Evolutionary conservation across 306 rosid genomes (phyloP), one percentile per base, ranked within the genome.

Genomic region (Trifolium dubium): DNA sequence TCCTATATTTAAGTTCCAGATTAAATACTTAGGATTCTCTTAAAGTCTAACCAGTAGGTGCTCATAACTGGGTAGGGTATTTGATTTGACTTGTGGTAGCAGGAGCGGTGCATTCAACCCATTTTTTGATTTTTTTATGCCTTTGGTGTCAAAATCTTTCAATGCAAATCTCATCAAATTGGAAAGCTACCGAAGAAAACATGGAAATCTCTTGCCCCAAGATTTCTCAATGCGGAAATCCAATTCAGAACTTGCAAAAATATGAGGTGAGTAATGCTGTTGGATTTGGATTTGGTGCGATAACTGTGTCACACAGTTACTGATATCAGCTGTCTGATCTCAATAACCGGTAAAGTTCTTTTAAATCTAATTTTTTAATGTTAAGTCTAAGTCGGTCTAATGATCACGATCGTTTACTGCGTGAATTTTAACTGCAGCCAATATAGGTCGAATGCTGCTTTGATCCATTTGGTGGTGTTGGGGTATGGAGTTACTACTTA

Each of bases 161-260:
- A 53, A 29, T 19, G 31, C 32, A 10, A 19, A 54, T 77, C 37
- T 59, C 18, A 59, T 47, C 54, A 59, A 6, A 71, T 29, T 59
- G 67, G 5, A 58, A 37, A 50, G 39, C 23, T 40, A 76, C 58
- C 46, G 75, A 65, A 53, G 69, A 54, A 5, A 51, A 13, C 71
- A 32, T 46, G 59, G 77, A 47, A 78, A 50, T 31, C 15, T 35
- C 43, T 34, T 78, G 60, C 49, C 83, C 69, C 80, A 19, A 31
- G 30, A 69, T 53, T 74, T 10, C 11, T 58, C 55, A 31, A 34
- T 61, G 13, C 14, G 49, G 64, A 71, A 75, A 66, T 51, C 32
- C 64, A 71, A 40, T 59, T 46, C 43, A 71, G 19, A 32, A 61
- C 73, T 53, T 43, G 77, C 10, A 56, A 55, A 43, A 75, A 49